Conservation (phyloP, 208 protist genomes). For the Trypanosoma congolense region DNA sequence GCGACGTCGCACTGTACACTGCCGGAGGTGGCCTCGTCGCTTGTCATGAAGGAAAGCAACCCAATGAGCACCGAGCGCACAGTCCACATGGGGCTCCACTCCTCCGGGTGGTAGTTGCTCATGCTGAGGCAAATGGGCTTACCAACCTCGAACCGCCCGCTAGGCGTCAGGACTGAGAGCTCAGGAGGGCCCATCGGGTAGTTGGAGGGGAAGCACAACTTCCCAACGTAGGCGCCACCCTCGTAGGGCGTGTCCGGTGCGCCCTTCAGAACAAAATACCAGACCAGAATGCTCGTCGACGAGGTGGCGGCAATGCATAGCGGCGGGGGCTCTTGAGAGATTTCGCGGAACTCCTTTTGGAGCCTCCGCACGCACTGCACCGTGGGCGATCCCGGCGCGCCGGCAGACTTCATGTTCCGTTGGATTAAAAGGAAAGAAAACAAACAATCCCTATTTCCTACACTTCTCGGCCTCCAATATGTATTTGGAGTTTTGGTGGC, state of each 20-base stretch:
- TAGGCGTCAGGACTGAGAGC: slow-evolving; percentile 84
- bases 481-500: no score
- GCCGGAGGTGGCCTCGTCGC: slow-evolving; percentile 44
- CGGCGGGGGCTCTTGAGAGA: slow-evolving; percentile 26
- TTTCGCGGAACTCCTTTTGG: slow-evolving; percentile 51
- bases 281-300: slow-evolving; percentile 91
- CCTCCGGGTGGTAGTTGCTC: slow-evolving; percentile 82
- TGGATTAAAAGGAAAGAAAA: neutral
- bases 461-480: no score
- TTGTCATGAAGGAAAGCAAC: slow-evolving; percentile 78
- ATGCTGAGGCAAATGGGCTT: slow-evolving; percentile 76
- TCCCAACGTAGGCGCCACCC: slow-evolving; percentile 95
- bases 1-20: slow-evolving; percentile 23
- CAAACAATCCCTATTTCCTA: no score
- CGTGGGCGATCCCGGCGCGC: slow-evolving; percentile 14
- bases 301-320: slow-evolving; percentile 41
- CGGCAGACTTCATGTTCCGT: neutral
- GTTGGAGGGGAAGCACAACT: slow-evolving; percentile 91
- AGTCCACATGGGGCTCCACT: slow-evolving; percentile 87
- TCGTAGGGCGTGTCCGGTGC: slow-evolving; percentile 83
- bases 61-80: slow-evolving; percentile 77
- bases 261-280: slow-evolving; percentile 95
- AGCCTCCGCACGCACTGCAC: slow-evolving; percentile 33
- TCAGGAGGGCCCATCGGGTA: slow-evolving; percentile 96
- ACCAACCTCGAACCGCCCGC: slow-evolving; percentile 69